Evolutionary conservation across 2,329 filamentous ascomycete species (phyloP).

Genomic region (Orbilia oligospora): DNA sequence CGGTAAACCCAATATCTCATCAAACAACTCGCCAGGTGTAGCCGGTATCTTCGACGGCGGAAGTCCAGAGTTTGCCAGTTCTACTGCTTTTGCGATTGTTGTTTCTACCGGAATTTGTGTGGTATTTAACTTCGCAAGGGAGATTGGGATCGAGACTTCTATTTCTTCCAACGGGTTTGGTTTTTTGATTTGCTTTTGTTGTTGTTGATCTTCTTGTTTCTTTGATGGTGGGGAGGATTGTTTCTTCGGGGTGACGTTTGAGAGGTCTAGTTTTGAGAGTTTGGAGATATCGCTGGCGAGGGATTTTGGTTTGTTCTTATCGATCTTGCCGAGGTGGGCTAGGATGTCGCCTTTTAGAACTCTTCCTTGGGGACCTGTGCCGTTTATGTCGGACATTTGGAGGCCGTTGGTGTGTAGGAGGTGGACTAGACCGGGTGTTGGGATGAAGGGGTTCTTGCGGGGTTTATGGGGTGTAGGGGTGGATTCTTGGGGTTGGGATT

Average conservation of each 20-base stretch:
- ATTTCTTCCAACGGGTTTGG: constrained; percentile 62
- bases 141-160: constrained; percentile 67
- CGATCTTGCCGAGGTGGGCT: constrained; percentile 85
- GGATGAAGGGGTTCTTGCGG: constrained; percentile 78
- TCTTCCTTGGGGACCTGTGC: constrained; percentile 88
- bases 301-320: constrained; percentile 78
- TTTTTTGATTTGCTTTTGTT: constrained; percentile 66
- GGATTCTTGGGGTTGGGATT: background rate
- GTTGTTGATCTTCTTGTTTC: constrained; percentile 70
- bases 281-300: constrained; percentile 80
- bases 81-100: constrained; percentile 86
- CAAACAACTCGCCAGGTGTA: constrained; percentile 77
- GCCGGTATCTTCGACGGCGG: constrained; percentile 76
- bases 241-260: constrained; percentile 87
- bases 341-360: constrained; percentile 96
- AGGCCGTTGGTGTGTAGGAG: constrained; percentile 85
- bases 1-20: constrained; percentile 83
- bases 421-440: constrained; percentile 68
- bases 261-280: constrained; percentile 88
- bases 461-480: constrained; percentile 30
- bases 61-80: constrained; percentile 84
- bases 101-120: constrained; percentile 64
- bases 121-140: constrained; percentile 72
- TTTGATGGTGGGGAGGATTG: constrained; percentile 63
- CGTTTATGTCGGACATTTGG: constrained; percentile 83